phyloP scores from a whole-genome alignment of 2,329 filamentous ascomycete species.

The Elsinoe ampelina region DNA sequence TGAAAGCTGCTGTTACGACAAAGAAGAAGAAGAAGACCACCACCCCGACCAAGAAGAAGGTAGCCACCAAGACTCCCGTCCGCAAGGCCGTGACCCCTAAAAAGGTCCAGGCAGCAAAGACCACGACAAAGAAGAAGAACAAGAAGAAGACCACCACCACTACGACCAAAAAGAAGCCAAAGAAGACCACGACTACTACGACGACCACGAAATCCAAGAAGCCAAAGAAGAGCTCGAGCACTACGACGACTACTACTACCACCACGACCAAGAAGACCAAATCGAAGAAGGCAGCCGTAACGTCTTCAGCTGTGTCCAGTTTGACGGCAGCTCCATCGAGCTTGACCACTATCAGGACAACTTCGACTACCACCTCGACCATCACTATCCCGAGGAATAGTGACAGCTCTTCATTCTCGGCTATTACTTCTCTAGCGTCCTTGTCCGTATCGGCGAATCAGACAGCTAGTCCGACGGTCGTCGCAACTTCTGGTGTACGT shows the following conservation, averaged over 20 bases:
- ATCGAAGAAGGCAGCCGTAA: not conserved
- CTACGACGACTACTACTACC: conserved; percentile 11
- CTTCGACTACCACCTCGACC: conserved; percentile 22
- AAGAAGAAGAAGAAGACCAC: conserved; percentile 23
- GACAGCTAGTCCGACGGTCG: not conserved
- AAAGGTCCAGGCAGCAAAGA: conserved; percentile 31
- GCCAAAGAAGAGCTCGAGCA: not conserved
- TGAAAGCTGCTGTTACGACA: conserved; percentile 12
- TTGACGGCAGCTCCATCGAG: not conserved
- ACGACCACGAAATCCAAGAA: conserved; percentile 11
- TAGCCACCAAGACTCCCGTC: conserved; percentile 27
- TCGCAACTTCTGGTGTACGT: conserved; percentile 11
- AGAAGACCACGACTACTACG: conserved; percentile 3
- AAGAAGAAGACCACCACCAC: conserved; percentile 28
- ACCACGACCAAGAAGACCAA: conserved; percentile 8
- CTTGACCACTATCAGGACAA: conserved; percentile 3
- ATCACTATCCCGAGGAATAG: conserved; percentile 16
- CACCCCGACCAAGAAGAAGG: conserved; percentile 29
- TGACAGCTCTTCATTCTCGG: not conserved
- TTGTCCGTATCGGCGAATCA: not conserved
- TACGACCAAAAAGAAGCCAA: conserved; percentile 22
- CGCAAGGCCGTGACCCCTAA: conserved; percentile 28
- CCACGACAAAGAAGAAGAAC: conserved; percentile 27
- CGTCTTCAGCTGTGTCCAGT: not conserved
- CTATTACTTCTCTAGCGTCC: not conserved